A percentile compares a stretch with the other conserved stretches of the same genome.
These are phyloP conservation scores for Xylaria sp. DNA, from an alignment of 2,329 filamentous ascomycete genomes.

Conservation along the genomic window DNA sequence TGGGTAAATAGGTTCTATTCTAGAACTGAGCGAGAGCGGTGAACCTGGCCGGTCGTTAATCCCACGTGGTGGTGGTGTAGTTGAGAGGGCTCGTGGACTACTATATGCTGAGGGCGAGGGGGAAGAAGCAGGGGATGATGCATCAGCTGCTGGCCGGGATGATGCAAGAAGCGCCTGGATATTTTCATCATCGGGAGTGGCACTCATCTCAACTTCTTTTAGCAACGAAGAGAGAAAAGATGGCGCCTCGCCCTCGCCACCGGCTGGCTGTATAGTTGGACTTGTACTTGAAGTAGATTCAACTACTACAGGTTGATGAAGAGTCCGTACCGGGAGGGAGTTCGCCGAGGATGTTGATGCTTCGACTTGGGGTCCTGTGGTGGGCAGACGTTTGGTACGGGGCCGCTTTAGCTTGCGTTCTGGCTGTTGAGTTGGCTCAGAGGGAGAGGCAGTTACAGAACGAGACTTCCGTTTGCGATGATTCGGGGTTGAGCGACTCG, in stretches of 20 bases:
- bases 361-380: conserved; percentile 43
- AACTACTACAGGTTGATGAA: conserved; percentile 22
- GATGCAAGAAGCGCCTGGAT: conserved; percentile 44
- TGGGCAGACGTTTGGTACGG: conserved; percentile 69
- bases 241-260: conserved; percentile 59
- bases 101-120: conserved; percentile 66
- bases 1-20: conserved; percentile 73
- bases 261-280: conserved; percentile 35
- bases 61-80: conserved; percentile 69
- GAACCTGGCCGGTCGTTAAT: conserved; percentile 66
- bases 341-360: conserved; percentile 49
- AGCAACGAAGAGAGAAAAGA: conserved; percentile 86
- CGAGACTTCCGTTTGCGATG: conserved; percentile 73
- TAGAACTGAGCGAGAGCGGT: conserved; percentile 66
- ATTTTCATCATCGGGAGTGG: conserved; percentile 60
- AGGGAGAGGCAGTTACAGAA: conserved; percentile 72
- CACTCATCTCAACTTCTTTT: conserved; percentile 78
- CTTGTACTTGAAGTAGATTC: conserved; percentile 10
- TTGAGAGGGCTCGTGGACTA: conserved; percentile 68
- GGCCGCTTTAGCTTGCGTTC: conserved; percentile 87
- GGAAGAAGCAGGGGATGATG: conserved; percentile 68
- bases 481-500: conserved; percentile 45
- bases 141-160: conserved; percentile 37
- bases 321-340: conserved; percentile 19
- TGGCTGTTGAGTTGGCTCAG: conserved; percentile 68